Conservation (phyloP, 2,329 filamentous ascomycete species). For the Ambrosiella xylebori region DNA sequence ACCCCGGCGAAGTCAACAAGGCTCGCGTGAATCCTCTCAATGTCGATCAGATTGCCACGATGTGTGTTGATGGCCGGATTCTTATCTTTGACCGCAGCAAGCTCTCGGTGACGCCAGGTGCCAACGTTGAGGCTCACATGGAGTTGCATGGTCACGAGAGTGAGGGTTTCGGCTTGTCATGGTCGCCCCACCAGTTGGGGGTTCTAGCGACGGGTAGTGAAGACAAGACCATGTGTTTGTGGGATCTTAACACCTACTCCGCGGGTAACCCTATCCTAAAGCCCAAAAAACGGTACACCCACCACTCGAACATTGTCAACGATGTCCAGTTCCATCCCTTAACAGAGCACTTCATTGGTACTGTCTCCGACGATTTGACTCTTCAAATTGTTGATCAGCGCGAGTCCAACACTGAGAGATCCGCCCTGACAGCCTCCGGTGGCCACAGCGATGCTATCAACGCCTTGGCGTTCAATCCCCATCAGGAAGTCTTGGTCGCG, state of each 20-base stretch:
- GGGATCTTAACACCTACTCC: conserved; percentile 69
- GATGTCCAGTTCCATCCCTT: conserved; percentile 91
- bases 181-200: conserved; percentile 73
- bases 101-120: conserved; percentile 62
- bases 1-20: conserved; percentile 95
- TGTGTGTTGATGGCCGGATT: conserved; percentile 72
- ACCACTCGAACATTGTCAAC: conserved; percentile 84
- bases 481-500: conserved; percentile 74
- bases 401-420: conserved; percentile 43
- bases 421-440: conserved; percentile 49
- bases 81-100: conserved; percentile 94
- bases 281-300: conserved; percentile 60
- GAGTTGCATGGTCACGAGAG: conserved; percentile 68
- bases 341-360: conserved; percentile 70
- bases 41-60: conserved; percentile 85
- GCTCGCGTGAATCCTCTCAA: conserved; percentile 96
- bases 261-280: conserved; percentile 52
- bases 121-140: conserved; percentile 62
- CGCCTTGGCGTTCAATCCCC: conserved; percentile 84
- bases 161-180: conserved; percentile 84
- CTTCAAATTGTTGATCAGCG: conserved; percentile 86
- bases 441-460: conserved; percentile 91
- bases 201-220: conserved; percentile 80
- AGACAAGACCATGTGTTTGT: conserved; percentile 79
- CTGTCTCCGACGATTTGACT: conserved; percentile 86